These are phyloP conservation scores for Cercospora nicotianae DNA, from an alignment of 2,329 filamentous ascomycete genomes.

Conservation along the genomic window DNA sequence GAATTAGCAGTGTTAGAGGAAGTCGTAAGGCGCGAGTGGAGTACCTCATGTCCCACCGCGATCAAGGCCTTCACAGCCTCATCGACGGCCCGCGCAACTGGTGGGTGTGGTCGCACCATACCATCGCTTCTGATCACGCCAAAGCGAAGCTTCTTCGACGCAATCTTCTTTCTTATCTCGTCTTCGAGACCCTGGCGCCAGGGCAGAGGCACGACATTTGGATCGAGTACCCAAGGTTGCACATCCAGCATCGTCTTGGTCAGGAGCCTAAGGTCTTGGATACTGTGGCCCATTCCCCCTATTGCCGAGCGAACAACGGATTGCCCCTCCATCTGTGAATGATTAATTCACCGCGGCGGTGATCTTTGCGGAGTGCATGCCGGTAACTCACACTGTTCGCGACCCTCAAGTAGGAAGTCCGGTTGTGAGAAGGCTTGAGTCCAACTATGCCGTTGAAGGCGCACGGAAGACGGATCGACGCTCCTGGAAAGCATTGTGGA, in stretches of 20 bases:
- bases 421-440: background rate
- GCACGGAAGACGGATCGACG: background rate
- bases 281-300: background rate
- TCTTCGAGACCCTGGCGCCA: background rate
- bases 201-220: slow-evolving; percentile 1
- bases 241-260: background rate
- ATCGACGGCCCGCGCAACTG: background rate
- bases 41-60: background rate
- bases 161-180: background rate
- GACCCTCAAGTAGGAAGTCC: background rate
- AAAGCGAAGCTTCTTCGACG: background rate
- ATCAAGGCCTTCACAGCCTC: background rate
- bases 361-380: background rate
- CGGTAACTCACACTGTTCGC: background rate
- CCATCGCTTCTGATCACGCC: background rate
- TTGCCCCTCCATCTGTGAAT: background rate
- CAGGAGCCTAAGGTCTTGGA: background rate
- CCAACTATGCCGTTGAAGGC: background rate
- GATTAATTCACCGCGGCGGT: background rate
- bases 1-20: background rate
- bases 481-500: background rate
- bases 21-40: background rate
- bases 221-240: background rate
- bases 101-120: background rate
- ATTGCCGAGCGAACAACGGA: background rate